phyloP scores from a whole-genome alignment of 257 asterid genomes.

The Gentiana dahurica region DNA sequence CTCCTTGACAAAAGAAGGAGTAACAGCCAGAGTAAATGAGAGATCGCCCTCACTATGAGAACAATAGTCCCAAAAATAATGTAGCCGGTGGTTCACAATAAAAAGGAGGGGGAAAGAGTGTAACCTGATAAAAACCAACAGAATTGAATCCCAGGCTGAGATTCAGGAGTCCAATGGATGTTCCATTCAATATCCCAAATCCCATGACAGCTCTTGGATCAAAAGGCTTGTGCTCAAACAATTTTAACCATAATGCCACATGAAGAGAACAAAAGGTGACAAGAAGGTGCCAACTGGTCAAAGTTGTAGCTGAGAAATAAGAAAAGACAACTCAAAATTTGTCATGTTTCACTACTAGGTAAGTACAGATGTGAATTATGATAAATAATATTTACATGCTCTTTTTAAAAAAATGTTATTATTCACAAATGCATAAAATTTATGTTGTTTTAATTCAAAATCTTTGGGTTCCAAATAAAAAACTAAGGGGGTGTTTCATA shows the following conservation, averaged over 20 bases:
- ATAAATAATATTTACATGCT: background rate
- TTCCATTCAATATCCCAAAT: conserved; percentile 79
- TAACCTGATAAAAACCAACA: conserved; percentile 93
- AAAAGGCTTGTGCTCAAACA: conserved; percentile 90
- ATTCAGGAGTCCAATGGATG: conserved; percentile 83
- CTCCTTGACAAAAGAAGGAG: background rate
- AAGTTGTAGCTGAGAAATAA: conserved; percentile 65
- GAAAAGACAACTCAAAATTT: conserved; percentile 9
- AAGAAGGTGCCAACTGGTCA: conserved; percentile 95
- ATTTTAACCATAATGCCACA: conserved; percentile 69
- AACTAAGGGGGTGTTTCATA: too few species aligned
- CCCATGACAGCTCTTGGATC: conserved; percentile 91
- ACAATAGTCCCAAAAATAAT: background rate
- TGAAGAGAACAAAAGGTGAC: conserved; percentile 92
- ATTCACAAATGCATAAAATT: background rate
- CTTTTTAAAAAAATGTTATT: background rate
- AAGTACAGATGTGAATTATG: background rate
- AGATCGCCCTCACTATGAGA: background rate
- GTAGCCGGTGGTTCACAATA: background rate
- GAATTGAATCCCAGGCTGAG: conserved; percentile 91
- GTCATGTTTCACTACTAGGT: too few species aligned
- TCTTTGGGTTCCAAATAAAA: too few species aligned
- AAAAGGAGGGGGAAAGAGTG: background rate
- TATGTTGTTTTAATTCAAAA: too few species aligned
- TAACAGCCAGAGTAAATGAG: conserved; percentile 1